Evolutionary conservation across 306 rosid genomes (phyloP).

Genomic region (Corylus heterophylla): DNA sequence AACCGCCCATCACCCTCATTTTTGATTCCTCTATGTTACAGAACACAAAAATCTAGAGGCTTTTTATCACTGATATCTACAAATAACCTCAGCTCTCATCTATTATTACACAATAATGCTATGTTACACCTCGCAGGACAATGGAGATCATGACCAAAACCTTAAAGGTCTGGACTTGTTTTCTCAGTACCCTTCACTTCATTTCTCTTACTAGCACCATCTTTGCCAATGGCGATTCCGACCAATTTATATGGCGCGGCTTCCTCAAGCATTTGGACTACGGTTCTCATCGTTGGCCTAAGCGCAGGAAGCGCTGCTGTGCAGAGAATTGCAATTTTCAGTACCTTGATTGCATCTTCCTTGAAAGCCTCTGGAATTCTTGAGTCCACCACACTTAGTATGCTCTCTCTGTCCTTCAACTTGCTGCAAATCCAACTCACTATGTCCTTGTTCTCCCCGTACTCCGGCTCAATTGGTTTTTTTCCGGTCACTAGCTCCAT

Average conservation of each 20-base stretch:
- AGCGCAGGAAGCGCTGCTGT: constrained; percentile 58
- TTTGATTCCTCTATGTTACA: neutral
- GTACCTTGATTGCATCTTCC: constrained; percentile 69
- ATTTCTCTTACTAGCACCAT: constrained; percentile 36
- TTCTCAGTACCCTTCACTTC: constrained; percentile 24
- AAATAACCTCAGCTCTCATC: neutral
- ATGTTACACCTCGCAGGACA: neutral
- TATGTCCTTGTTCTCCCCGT: constrained; percentile 76
- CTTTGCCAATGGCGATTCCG: constrained; percentile 58
- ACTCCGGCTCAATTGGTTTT: constrained; percentile 73
- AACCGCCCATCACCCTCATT: neutral
- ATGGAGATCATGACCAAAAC: constrained; percentile 1
- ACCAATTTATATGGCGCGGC: constrained; percentile 62
- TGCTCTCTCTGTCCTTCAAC: constrained; percentile 48
- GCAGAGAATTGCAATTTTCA: constrained; percentile 71
- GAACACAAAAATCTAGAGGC: neutral
- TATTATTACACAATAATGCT: neutral
- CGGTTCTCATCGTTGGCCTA: constrained; percentile 84
- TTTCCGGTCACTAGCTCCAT: constrained; percentile 86
- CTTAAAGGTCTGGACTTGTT: constrained; percentile 7
- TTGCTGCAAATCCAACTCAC: constrained; percentile 72
- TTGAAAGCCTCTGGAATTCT: constrained; percentile 49
- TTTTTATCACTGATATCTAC: neutral
- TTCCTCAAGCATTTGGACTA: constrained; percentile 82
- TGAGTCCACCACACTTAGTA: constrained; percentile 51